phyloP scores from a whole-genome alignment of 768 basidiomycete species.

The Xerocomus spinulosus region DNA sequence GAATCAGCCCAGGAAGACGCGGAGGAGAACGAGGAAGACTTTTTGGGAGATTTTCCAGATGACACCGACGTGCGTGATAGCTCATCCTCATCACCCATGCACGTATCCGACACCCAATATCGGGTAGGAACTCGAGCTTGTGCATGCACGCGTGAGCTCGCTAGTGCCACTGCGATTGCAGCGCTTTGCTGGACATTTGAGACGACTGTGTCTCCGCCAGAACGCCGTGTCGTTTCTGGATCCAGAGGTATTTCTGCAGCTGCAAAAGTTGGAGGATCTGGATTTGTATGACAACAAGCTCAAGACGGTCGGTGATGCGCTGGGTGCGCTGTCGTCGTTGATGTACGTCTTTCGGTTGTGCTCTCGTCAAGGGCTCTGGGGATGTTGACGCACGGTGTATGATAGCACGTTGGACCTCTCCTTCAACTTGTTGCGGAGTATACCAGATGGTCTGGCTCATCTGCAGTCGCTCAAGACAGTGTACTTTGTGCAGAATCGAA shows the following conservation, averaged over 20 bases:
- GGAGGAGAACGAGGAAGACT: conserved; percentile 54
- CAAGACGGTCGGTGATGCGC: conserved; percentile 62
- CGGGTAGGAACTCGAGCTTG: conserved; percentile 87
- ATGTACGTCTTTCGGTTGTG: conserved; percentile 39
- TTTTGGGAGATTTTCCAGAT: conserved; percentile 74
- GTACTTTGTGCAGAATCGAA: conserved; percentile 97
- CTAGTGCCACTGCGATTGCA: conserved; percentile 62
- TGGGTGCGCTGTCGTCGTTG: conserved; percentile 54
- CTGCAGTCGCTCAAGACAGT: conserved; percentile 66
- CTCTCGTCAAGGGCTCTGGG: background rate
- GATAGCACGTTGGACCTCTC: conserved; percentile 83
- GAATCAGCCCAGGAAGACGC: conserved; percentile 41
- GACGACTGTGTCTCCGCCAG: conserved; percentile 78
- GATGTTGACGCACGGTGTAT: background rate
- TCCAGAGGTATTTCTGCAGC: conserved; percentile 59
- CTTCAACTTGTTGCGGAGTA: conserved; percentile 79
- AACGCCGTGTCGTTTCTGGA: conserved; percentile 75
- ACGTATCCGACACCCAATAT: too few relatives aligned
- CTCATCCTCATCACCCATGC: too few relatives aligned
- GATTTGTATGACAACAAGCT: conserved; percentile 97
- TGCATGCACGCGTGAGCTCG: conserved; percentile 73
- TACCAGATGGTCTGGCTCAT: conserved; percentile 58
- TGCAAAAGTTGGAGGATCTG: conserved; percentile 77
- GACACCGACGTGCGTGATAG: conserved; percentile 75
- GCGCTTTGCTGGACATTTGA: conserved; percentile 67